Evolutionary conservation across 352 stramenopile species (phyloP).

Genomic region (Globisporangium rhizosaccharum): DNA sequence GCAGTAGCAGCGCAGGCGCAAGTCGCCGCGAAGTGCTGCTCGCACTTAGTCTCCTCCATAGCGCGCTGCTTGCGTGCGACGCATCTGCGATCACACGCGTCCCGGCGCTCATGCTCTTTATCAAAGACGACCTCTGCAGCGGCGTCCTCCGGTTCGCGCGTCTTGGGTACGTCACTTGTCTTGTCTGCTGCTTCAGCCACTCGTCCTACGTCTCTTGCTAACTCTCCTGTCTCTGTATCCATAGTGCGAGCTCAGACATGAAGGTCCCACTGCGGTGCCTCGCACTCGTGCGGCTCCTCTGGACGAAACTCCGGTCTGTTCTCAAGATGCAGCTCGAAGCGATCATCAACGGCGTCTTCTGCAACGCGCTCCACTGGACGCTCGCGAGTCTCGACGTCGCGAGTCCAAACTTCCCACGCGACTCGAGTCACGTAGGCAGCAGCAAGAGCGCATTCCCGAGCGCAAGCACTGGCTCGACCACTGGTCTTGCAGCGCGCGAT

Average conservation of each 20-base stretch:
- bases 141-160: slow-evolving; percentile 66
- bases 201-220: background rate
- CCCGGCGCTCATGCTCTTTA: slow-evolving; percentile 72
- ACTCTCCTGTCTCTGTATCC: background rate
- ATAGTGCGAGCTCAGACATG: slow-evolving; percentile 41
- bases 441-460: background rate
- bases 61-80: slow-evolving; percentile 49
- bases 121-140: slow-evolving; percentile 81
- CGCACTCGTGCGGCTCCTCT: slow-evolving; percentile 64
- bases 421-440: slow-evolving; percentile 17
- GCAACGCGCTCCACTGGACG: slow-evolving; percentile 64
- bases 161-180: slow-evolving; percentile 36
- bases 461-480: background rate
- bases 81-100: slow-evolving; percentile 37
- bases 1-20: background rate
- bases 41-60: slow-evolving; percentile 62
- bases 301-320: slow-evolving; percentile 57
- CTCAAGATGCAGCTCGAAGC: slow-evolving; percentile 83
- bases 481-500: slow-evolving; percentile 1
- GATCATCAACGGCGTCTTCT: slow-evolving; percentile 66
- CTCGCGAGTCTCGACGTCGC: slow-evolving; percentile 55
- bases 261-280: slow-evolving; percentile 58
- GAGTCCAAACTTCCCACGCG: slow-evolving; percentile 39
- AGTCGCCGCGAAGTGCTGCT: slow-evolving; percentile 56
- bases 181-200: background rate